Evolutionary conservation across 805 yeast genomes (phyloP).

Genomic region (Yamadazyma kitorensis): DNA sequence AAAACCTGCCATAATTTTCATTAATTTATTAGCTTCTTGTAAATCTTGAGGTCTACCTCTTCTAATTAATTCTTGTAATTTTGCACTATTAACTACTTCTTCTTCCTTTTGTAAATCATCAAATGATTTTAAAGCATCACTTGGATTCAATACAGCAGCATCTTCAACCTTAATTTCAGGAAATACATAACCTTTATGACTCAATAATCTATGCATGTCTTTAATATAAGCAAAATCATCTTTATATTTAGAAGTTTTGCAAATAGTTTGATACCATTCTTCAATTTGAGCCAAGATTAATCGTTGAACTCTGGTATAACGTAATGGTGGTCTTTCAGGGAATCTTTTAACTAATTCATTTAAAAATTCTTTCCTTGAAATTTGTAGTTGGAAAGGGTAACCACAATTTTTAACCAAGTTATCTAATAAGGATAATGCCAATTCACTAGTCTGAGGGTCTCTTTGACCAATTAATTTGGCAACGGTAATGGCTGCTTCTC

Average conservation of each 20-base stretch:
- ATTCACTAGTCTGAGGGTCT: slow-evolving; percentile 78
- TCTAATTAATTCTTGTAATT: slow-evolving; percentile 90
- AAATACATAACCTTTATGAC: slow-evolving; percentile 88
- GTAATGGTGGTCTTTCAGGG: slow-evolving; percentile 90
- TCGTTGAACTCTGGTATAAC: slow-evolving; percentile 80
- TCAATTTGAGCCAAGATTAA: slow-evolving; percentile 86
- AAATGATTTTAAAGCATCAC: slow-evolving; percentile 80
- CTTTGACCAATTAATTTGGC: slow-evolving; percentile 79
- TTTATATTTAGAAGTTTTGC: slow-evolving; percentile 83
- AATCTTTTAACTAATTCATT: slow-evolving; percentile 90
- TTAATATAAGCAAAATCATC: slow-evolving; percentile 89
- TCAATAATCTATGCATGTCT: slow-evolving; percentile 90
- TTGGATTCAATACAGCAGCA: slow-evolving; percentile 88
- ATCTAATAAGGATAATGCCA: slow-evolving; percentile 82
- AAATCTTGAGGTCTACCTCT: slow-evolving; percentile 94
- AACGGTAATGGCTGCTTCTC: slow-evolving; percentile 88
- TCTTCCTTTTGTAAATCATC: slow-evolving; percentile 93
- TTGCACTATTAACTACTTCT: slow-evolving; percentile 88
- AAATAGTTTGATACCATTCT: slow-evolving; percentile 96
- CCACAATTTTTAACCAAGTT: slow-evolving; percentile 97
- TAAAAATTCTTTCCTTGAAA: slow-evolving; percentile 89
- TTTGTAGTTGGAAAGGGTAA: slow-evolving; percentile 92
- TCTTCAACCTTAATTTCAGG: slow-evolving; percentile 91
- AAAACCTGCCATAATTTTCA: slow-evolving; percentile 98
- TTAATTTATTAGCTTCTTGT: slow-evolving; percentile 92